Conservation (phyloP, 2,329 filamentous ascomycete species). For the Drechslera avenae region DNA sequence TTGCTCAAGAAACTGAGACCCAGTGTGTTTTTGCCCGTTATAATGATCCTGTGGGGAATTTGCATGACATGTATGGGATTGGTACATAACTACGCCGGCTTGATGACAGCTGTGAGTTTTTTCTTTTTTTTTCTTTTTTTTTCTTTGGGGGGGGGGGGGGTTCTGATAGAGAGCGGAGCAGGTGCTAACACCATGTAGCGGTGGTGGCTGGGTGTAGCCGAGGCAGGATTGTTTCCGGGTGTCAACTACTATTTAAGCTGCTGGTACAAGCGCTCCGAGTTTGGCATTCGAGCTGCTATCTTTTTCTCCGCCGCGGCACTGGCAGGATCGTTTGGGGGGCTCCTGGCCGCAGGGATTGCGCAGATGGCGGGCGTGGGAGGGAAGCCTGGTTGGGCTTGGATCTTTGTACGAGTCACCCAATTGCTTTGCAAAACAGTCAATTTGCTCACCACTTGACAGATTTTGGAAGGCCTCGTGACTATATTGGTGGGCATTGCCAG, state of each 20-base stretch:
- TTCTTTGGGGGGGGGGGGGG: no score
- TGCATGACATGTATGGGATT: constrained; percentile 73
- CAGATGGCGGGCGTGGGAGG: constrained; percentile 68
- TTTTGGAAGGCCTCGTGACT: constrained; percentile 73
- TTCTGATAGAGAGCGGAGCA: no score
- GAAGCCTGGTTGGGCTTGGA: constrained; percentile 52
- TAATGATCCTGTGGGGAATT: constrained; percentile 71
- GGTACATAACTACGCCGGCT: constrained; percentile 64
- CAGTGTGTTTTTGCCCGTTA: constrained; percentile 77
- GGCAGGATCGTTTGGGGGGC: constrained; percentile 76
- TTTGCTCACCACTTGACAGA: constrained; percentile 20
- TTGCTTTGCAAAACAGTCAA: no score
- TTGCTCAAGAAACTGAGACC: constrained; percentile 77
- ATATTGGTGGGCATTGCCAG: constrained; percentile 66
- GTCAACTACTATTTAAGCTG: constrained; percentile 82
- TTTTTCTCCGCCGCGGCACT: constrained; percentile 85
- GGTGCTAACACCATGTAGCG: constrained; percentile 27
- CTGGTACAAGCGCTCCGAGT: constrained; percentile 81
- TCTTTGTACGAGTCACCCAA: constrained; percentile 45
- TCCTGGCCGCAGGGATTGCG: constrained; percentile 73
- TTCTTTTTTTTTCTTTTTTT: no score
- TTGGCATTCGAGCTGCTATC: constrained; percentile 78
- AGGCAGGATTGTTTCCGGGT: constrained; percentile 68
- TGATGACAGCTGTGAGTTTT: constrained; percentile 62
- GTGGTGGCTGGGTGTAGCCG: constrained; percentile 71